phyloP scores from a whole-genome alignment of 805 yeast genomes.

The Candida lessepsii region DNA sequence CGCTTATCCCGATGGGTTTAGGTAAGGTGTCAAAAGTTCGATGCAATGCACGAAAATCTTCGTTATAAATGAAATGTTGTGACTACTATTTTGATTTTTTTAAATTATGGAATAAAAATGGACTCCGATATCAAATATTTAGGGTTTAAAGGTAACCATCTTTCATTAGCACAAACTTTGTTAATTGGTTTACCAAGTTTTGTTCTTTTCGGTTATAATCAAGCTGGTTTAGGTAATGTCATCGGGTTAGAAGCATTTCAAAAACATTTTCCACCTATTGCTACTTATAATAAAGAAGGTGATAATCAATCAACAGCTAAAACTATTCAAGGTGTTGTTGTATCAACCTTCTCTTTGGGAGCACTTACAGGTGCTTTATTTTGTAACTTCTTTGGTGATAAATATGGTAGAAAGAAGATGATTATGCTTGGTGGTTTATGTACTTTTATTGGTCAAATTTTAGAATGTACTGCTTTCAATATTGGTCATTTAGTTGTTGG shows the following conservation, averaged over 20 bases:
- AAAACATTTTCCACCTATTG: constrained; percentile 5
- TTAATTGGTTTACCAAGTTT: constrained; percentile 7
- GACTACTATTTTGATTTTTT: neutral
- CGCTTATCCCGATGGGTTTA: no score
- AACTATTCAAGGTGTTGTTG: constrained; percentile 8
- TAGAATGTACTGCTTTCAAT: constrained; percentile 52
- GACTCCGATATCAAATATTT: neutral
- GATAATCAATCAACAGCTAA: neutral
- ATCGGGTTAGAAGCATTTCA: constrained; percentile 6
- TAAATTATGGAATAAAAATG: neutral
- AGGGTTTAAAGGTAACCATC: constrained; percentile 3
- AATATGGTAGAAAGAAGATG: constrained; percentile 60
- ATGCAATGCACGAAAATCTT: neutral
- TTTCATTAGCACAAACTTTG: constrained; percentile 4
- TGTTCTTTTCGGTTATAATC: constrained; percentile 10
- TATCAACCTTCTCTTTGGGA: constrained; percentile 6
- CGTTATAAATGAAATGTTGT: neutral
- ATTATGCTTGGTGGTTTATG: constrained; percentile 56
- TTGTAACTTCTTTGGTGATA: constrained; percentile 50
- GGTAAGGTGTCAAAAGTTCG: neutral
- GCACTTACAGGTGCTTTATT: constrained; percentile 8
- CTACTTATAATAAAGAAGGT: constrained; percentile 1
- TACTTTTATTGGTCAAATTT: constrained; percentile 57
- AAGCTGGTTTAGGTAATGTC: constrained; percentile 3
- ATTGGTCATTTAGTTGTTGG: constrained; percentile 66